Evolutionary conservation across 352 stramenopile genomes (phyloP).

Genomic region (Phytopythium kandeliae): DNA sequence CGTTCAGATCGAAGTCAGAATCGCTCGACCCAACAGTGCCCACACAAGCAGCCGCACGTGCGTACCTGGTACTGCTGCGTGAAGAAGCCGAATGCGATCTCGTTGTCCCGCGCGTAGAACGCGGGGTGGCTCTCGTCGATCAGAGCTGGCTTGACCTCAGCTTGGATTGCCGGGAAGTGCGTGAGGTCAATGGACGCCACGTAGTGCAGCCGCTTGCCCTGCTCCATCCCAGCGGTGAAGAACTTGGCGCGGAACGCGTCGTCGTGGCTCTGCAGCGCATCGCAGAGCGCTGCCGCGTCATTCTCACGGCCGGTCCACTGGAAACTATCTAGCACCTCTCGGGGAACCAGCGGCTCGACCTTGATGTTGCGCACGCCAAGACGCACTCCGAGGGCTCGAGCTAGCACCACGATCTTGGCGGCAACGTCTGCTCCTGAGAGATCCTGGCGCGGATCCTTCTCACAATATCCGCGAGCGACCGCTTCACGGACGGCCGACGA

Average conservation of each 20-base stretch:
- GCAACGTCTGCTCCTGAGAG: constrained; percentile 60
- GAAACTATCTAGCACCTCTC: constrained; percentile 34
- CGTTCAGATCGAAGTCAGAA: background rate
- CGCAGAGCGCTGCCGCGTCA: constrained; percentile 38
- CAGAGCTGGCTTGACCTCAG: constrained; percentile 43
- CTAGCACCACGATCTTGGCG: constrained; percentile 64
- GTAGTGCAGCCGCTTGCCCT: constrained; percentile 54
- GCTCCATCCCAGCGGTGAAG: constrained; percentile 31
- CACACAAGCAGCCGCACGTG: background rate
- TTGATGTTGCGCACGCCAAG: constrained; percentile 38
- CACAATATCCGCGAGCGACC: constrained; percentile 53
- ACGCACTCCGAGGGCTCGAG: constrained; percentile 52
- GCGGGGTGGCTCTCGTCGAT: constrained; percentile 57
- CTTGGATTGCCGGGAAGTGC: constrained; percentile 38
- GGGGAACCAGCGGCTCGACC: constrained; percentile 49
- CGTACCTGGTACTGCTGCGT: constrained; percentile 60
- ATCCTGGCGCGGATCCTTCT: constrained; percentile 64
- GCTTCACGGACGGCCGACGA: constrained; percentile 48
- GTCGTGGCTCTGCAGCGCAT: constrained; percentile 48
- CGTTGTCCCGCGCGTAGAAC: constrained; percentile 58
- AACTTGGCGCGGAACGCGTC: constrained; percentile 49
- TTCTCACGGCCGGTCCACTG: constrained; percentile 33
- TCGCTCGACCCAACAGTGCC: background rate
- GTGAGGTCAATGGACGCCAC: constrained; percentile 62
- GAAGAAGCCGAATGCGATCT: constrained; percentile 67